Base-by-base conservation (phyloP, 208 protist genomes). In the Trypanosomatidae sp. region DNA sequence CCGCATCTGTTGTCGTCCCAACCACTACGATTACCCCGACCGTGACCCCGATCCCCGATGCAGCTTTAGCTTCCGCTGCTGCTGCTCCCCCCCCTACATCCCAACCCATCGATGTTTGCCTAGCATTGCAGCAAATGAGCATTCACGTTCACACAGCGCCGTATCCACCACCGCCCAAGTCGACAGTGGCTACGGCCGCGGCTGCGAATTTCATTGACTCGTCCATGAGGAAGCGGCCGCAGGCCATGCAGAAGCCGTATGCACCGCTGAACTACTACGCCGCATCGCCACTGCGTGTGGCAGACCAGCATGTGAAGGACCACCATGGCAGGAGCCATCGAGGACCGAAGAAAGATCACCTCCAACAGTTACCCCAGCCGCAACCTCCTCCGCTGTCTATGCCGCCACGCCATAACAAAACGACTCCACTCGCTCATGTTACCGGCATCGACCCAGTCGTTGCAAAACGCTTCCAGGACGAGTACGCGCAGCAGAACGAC, bases 401-500 rank as follows among this genome's bases (percentile, higher is more conserved):
- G 36, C 39, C 39, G 39, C 39, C 30, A 65, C 60, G 46, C 22
- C 39, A 65, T 22, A 44, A 19, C 60, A 41, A 65, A 30, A n/a
- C 4, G 10, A 15, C 33, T 25, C 60, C 60, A 0, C 19, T 56
- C 22, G 19, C 65, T 25, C 66, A 60, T 71, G 52, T 28, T 17
- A 58, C 47, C 12, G 70, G 79, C 5, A 53, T 73, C 8, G 80
- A 87, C 36, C 62, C 83, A 9, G 83, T 22, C 19, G 65, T 65
- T 22, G 22, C 90, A 50, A n/a, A 81, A 36, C 71, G 76, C 53
- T 92, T 94, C 76, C 82, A 86, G 67, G 62, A 60, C 8, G 80
- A 83, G 69, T 92, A 96, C 80, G 86, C 81, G 17, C 65, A 76
- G n/a, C 83, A 93, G 62, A 67, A 85, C 10, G 83, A 91, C 25